Evolutionary conservation across 352 stramenopile species (phyloP), one percentile per base, ranked within the genome.

Genomic region (Phytophthora tubulina): DNA sequence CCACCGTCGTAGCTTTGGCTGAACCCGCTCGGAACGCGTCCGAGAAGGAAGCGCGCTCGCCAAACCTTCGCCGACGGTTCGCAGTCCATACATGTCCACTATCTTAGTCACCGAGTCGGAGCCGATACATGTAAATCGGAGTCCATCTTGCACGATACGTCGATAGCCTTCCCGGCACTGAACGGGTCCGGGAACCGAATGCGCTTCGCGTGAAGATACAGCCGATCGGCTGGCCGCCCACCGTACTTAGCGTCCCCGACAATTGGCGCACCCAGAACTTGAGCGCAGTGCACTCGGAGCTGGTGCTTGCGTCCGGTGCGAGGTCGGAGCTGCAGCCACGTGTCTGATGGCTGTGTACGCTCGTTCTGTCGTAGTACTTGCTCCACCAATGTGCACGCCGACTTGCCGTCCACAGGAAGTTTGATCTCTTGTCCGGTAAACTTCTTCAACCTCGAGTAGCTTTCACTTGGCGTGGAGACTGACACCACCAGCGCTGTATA

Each of bases 251-350:
- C 6, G 42, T 94, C 86, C 0, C 86, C 86, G 0, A 92, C 68
- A 32, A 94, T 90, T 9, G 86, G 83, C 0, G 80, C 62, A 3
- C 67, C 15, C 10, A 94, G 42, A 2, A 56, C 63, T 14, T 80
- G 41, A 4, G 83, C 71, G 15, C 83, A 92, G 55, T 94, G 86
- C 38, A 91, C 67, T 0, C 86, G 86, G 4, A 92, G 66, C 63
- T 92, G 86, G 33, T 90, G 86, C 55, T 92, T 94, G 30, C 86
- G 80, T n/a, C 84, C 84, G 0, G 86, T 92, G 3, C 73, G 53
- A 10, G 81, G 84, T 36, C 72, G 74, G 49, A 94, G 76, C 51
- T 91, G 75, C 21, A 94, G 72, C 82, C 78, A 91, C 14, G 27
- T 62, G 13, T 55, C 68, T 33, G 1, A 48, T 32, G 48, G 54